Conservation (phyloP, 257 asterid species). For the Nicotiana obtusifolia region DNA sequence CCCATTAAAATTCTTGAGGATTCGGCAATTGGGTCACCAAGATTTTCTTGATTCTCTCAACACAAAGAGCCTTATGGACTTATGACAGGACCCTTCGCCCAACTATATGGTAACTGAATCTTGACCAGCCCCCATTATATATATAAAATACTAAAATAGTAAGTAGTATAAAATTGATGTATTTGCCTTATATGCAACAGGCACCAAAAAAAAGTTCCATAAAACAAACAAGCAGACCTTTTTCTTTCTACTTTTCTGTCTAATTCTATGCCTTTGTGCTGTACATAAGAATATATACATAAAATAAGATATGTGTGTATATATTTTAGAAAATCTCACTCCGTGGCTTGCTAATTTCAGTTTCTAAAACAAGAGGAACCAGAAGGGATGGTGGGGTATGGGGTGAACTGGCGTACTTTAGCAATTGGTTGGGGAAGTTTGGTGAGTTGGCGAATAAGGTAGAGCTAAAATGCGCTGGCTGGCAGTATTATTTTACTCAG, state of each 20-base stretch:
- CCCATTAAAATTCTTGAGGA: constrained; percentile 15
- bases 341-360: not conserved
- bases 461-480: not conserved
- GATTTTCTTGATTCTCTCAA: constrained; percentile 10
- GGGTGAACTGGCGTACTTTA: not conserved
- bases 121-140: constrained; percentile 4
- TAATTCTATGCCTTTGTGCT: not conserved
- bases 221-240: constrained; percentile 4
- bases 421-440: not conserved
- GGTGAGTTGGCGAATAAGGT: not conserved
- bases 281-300: too few relatives aligned
- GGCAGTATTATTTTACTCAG: not conserved
- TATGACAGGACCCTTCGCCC: not conserved
- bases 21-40: constrained; percentile 3
- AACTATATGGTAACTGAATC: constrained; percentile 8
- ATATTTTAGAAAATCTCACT: too few relatives aligned
- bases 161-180: not conserved
- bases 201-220: not conserved
- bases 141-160: not conserved
- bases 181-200: not conserved
- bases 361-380: not conserved
- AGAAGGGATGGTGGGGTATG: too few relatives aligned
- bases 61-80: not conserved
- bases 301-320: too few relatives aligned
- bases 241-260: not conserved